phyloP scores from a whole-genome alignment of 768 basidiomycete species.

The Mycena amicta region DNA sequence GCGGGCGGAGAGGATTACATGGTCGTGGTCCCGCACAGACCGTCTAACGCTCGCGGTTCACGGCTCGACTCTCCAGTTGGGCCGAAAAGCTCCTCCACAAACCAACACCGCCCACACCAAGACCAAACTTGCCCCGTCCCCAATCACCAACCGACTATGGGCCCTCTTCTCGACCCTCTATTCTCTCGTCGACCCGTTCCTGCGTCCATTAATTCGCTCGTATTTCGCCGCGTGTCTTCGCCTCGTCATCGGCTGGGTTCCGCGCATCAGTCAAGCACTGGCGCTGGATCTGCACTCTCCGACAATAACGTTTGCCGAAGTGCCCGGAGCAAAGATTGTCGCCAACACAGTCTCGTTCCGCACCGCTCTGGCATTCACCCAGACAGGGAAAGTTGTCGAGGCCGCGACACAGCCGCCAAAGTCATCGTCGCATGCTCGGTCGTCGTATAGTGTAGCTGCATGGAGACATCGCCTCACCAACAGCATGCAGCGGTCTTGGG shows the following conservation, averaged over 20 bases:
- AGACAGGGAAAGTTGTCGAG: conserved; percentile 43
- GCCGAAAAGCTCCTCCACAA: conserved; percentile 1
- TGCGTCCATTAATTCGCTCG: conserved; percentile 64
- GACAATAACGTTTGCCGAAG: conserved; percentile 50
- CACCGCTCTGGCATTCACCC: conserved; percentile 56
- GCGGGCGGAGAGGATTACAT: conserved; percentile 72
- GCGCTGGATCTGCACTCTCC: conserved; percentile 68
- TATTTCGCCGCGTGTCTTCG: conserved; percentile 57
- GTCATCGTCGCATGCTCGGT: conserved; percentile 25
- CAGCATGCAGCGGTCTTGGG: conserved; percentile 66
- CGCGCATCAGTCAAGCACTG: conserved; percentile 66
- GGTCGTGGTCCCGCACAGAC: conserved; percentile 52
- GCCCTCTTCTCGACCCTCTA: conserved; percentile 43
- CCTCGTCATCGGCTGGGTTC: conserved; percentile 63
- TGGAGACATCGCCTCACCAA: conserved; percentile 64
- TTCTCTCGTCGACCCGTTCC: conserved; percentile 53
- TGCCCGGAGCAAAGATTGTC: conserved; percentile 55
- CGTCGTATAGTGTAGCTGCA: conserved; percentile 54
- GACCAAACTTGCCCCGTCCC: conserved; percentile 51
- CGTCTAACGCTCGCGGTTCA: conserved; percentile 67
- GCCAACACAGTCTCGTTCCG: conserved; percentile 54
- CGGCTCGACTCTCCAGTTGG: conserved; percentile 58
- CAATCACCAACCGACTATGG: conserved; percentile 44
- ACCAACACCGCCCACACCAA: conserved; percentile 27
- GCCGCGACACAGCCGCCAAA: conserved; percentile 24